These are phyloP conservation scores for Hordeum vulgare DNA, from an alignment of 176 grass and related monocot genomes.

Conservation along the genomic window DNA sequence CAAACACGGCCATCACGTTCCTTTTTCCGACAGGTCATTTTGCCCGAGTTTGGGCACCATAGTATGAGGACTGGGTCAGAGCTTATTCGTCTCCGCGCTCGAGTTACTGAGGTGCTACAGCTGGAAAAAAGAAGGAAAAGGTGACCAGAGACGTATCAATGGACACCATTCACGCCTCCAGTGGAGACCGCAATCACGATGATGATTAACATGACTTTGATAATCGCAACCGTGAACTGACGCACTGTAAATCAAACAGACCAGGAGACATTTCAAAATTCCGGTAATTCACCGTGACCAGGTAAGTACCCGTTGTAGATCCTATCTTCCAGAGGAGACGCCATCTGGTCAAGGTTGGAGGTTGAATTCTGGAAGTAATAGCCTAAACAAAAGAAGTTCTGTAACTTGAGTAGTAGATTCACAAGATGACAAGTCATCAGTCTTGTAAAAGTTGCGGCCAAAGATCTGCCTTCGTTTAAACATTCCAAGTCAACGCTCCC, in stretches of 20 bases:
- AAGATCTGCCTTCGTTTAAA: background rate
- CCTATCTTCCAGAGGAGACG: background rate
- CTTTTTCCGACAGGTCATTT: background rate
- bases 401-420: background rate
- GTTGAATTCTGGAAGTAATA: background rate
- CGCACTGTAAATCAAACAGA: background rate
- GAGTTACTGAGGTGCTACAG: background rate
- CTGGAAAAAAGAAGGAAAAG: background rate
- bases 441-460: no score
- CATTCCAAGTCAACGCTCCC: slow-evolving; percentile 1
- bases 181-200: background rate
- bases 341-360: background rate
- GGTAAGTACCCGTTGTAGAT: background rate
- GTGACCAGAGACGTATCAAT: background rate
- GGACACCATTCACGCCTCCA: background rate
- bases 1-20: background rate
- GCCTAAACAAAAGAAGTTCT: no score
- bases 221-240: background rate
- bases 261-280: background rate
- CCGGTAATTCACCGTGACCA: background rate
- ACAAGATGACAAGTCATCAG: background rate
- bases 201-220: background rate
- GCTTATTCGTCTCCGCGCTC: background rate
- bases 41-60: background rate
- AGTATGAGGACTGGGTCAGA: background rate